These are phyloP conservation scores for Epichloe baconii DNA, from an alignment of 2,329 filamentous ascomycete species.

Conservation along the genomic window DNA sequence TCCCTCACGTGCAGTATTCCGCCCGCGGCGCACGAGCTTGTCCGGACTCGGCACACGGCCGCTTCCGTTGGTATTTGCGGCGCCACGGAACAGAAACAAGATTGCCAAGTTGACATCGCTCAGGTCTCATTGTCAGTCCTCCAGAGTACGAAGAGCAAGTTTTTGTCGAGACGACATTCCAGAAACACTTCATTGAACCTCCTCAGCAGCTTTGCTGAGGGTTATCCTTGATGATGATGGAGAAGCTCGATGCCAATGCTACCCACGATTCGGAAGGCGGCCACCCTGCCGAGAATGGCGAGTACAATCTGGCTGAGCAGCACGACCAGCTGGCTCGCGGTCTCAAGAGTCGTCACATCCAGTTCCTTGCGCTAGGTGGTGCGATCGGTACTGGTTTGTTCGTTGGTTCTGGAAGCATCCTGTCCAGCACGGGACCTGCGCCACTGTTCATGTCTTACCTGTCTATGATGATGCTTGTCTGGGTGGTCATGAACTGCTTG, in stretches of 20 bases:
- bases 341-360: slow-evolving; percentile 46
- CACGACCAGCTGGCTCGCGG: slow-evolving; percentile 38
- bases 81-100: neutral
- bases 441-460: slow-evolving; percentile 59
- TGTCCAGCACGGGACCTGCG: slow-evolving; percentile 45
- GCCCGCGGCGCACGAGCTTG: neutral
- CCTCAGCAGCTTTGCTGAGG: neutral
- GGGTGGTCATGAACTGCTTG: slow-evolving; percentile 40
- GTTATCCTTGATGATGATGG: slow-evolving; percentile 5
- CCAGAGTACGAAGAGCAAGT: neutral
- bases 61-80: neutral
- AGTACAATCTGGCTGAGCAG: slow-evolving; percentile 24
- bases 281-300: slow-evolving; percentile 11
- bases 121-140: neutral
- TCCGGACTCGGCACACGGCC: neutral
- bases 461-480: slow-evolving; percentile 40
- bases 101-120: neutral
- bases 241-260: slow-evolving; percentile 9
- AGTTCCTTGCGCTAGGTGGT: slow-evolving; percentile 43
- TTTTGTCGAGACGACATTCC: neutral
- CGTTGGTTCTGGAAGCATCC: slow-evolving; percentile 44
- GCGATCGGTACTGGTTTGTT: slow-evolving; percentile 54
- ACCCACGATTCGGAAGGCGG: slow-evolving; percentile 12
- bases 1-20: neutral
- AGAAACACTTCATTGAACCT: neutral